Base-by-base conservation (phyloP, 2,329 filamentous ascomycete species). In the Trichoderma aggressivum region DNA sequence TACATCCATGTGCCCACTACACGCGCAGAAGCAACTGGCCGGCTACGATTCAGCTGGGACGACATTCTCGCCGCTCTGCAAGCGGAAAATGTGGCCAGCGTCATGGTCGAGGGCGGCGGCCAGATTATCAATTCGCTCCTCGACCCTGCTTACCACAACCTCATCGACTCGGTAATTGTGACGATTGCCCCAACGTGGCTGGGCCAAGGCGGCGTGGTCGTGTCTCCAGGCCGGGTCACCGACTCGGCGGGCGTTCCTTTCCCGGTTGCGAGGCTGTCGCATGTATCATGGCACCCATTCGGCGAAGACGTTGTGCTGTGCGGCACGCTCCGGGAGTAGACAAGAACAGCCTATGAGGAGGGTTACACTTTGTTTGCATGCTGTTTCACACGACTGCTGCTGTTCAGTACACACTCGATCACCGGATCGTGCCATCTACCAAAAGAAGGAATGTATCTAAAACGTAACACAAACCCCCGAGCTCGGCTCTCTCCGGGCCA, bases 61-160 rank as follows among this genome's bases (percentile, higher is more conserved):
- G 84, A 86, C 53, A 86, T 97, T 18, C 81, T 97, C 34, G 80
- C 80, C 21, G 82, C 84, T 4, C 80, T 97, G n/a, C 74, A 76
- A 39, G 79, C 78, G 1, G 85, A 92, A 75, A 89, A 90, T 1
- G 82, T 97, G 58, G 80, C 82, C 66, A 97, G 94, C 78, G 85
- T 98, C 71, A 98, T 98, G 95, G 87, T 98, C 62, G 95, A 98
- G 80, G 95, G 95, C 0, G 95, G 95, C 12, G 94, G 88, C 0
- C 84, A 86, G 12, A 89, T 98, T 39, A 93, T 98, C 78, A 97
- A 96, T 78, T 88, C 91, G 47, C 82, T 98, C 21, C 84, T 98
- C n/a, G 84, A 87, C 50, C 84, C 87, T 3, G 82, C 83, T 32
- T 88, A 90, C 76, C 84, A 88, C 18, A 76, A 79, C n/a, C 82